Base-by-base conservation (phyloP, 169 alveolate genomes). In the Eimeria tenella region DNA sequence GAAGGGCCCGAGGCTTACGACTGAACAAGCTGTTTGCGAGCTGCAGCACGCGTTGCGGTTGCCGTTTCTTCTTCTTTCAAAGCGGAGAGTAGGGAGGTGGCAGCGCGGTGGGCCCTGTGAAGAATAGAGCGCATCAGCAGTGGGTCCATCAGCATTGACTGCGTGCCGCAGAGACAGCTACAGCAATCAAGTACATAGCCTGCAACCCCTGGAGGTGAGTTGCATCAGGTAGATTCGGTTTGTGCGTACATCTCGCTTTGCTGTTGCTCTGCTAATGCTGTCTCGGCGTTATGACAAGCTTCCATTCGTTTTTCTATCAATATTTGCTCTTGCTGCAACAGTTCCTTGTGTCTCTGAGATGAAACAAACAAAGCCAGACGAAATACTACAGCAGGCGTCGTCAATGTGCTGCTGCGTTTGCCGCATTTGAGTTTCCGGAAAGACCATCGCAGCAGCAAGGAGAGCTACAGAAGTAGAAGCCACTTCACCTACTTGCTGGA, bases 321-420 rank as follows among this genome's bases (percentile, higher is more conserved):
- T n/a, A 52, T 63, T 50, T 79, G 88, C 52, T 79, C 88, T 17
- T 79, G 50, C 88, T 52, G 62, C 50, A 79, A 53, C 88, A 79
- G 70, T 50, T 50, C 9, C 7, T 58, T 15, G 50, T 79, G 88
- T 10, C 52, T 42, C 88, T 79, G 88, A 63, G 19, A 5, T 8
- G 10, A 21, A 52, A n/a, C 77, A 68, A 11, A n/a, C n/a, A 68
- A 13, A 17, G 9, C 3, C 77, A 68, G 23, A 79, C 71, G 52
- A 6, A 79, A 55, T 11, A 50, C 49, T 53, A 49, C 88, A 21
- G 65, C 49, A 31, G 86, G 9, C 13, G 86, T 62, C 17, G 86
- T 9, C 3, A 25, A 4, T 42, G 65, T 11, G 65, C 86, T 75
- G 86, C 65, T 75, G 86, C 63, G 4, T 42, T 19, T 42, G 86